These are phyloP conservation scores for Peronospora destructor DNA, from an alignment of 352 stramenopile genomes.

Conservation along the genomic window DNA sequence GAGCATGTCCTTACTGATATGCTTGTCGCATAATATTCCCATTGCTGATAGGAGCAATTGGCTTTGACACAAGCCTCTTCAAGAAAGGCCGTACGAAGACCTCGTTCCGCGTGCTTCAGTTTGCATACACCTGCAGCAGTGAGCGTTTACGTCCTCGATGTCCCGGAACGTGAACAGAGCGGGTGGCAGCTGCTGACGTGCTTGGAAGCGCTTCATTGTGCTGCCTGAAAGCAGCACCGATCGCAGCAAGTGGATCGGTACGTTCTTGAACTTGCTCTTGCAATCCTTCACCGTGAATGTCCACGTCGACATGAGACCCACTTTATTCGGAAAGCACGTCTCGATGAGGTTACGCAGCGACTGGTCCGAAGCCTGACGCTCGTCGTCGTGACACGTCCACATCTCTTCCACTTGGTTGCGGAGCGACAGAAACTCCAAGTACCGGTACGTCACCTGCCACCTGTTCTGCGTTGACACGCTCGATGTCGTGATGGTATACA, in stretches of 20 bases:
- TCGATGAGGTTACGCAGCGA: conserved; percentile 59
- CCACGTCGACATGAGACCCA: conserved; percentile 35
- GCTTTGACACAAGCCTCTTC: too few species aligned
- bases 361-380: conserved; percentile 59
- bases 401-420: conserved; percentile 48
- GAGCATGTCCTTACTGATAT: too few species aligned
- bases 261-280: conserved; percentile 57
- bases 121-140: conserved; percentile 63
- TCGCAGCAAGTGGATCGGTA: conserved; percentile 59
- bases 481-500: conserved; percentile 47
- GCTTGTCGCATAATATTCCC: too few species aligned
- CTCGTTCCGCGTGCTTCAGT: too few species aligned
- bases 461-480: conserved; percentile 44
- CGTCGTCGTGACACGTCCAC: conserved; percentile 47
- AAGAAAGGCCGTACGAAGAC: too few species aligned
- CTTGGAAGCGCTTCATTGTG: conserved; percentile 58
- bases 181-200: conserved; percentile 39
- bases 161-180: conserved; percentile 54
- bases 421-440: conserved; percentile 62
- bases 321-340: conserved; percentile 59
- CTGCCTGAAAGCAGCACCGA: conserved; percentile 53
- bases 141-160: conserved; percentile 52
- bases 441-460: conserved; percentile 54
- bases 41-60: too few species aligned
- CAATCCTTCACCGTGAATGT: conserved; percentile 41